Evolutionary conservation across 148 eudicot species (phyloP), one percentile per base, ranked within the genome.

Genomic region (Mesembryanthemum crystallinum): DNA sequence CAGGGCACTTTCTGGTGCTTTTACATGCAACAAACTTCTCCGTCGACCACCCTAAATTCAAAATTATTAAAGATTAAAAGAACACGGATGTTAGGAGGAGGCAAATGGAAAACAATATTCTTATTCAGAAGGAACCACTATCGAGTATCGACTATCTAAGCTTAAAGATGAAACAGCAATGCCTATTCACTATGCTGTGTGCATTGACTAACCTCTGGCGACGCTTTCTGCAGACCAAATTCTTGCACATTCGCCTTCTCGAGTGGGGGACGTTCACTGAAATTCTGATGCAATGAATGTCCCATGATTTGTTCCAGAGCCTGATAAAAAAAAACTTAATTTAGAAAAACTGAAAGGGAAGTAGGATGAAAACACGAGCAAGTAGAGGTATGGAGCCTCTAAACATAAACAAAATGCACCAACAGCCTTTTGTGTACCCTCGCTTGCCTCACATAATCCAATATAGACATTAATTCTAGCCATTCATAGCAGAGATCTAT

Each of bases 1-100:
- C 61, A 64, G 23, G 12, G 67, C n/a, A 33, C 23, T 30, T 32
- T 64, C 67, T 64, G n/a, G 39, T 64, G 42, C 23, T 64, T 63
- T 64, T 30, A 64, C 12, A 23, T 64, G 42, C 13, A 32, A 33
- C 67, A 32, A 63, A 64, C 67, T 64, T 42, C 67, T 33, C 63
- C 28, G 25, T 30, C 9, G 17, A 32, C 32, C 33, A 71, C 43
- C 27, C 62, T 54, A 9, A 30, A 54, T 5, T 30, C 45, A 55
- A 0, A 54, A 30, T 30, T 20, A 35, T 6, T 1, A 32, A 58
- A 65, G 3, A 35, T 65, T 58, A 23, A 11, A 72, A 58, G 65
- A 39, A 11, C 11, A 33, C 14, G 4, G 0, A n/a, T 55, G 0
- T 28, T 14, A 70, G 18, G 54, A 55, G 5, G 7, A 59, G 0